Evolutionary conservation across 306 rosid species (phyloP), one percentile per base, ranked within the genome.

Genomic region (Glycine tomentella): DNA sequence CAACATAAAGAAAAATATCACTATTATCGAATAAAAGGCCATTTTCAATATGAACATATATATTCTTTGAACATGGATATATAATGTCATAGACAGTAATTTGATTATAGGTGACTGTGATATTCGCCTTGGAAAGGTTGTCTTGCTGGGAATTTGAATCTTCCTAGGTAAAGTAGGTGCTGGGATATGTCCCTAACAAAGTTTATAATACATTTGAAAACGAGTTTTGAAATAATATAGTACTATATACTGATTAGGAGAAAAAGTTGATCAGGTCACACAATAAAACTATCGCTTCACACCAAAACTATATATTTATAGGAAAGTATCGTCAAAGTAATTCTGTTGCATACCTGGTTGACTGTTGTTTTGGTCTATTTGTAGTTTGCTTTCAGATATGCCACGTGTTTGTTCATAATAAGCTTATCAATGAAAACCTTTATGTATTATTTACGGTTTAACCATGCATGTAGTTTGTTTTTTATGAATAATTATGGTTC

Each of bases 381-480:
- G 9, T 62, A 33, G 0, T 31, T 31, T 62, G 15, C 6, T 34
- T 64, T 64, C 38, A 6, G 49, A 36, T 38, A 13, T 45, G 5
- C 2, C 55, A 17, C 4, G 13, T 68, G 15, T 4, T 9, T 1
- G 2, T 16, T 15, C 34, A 16, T 16, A 68, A 68, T 44, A 42
- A 9, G 73, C 49, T 38, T 64, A 64, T 64, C 3, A n/a, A n/a
- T n/a, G n/a, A n/a, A n/a, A n/a, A n/a, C n/a, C n/a, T n/a, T n/a
- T n/a, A n/a, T n/a, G n/a, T n/a, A n/a, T n/a, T 14, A 5, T 15
- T 9, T 16, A 9, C 40, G 50, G 9, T 66, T 67, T 20, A 69
- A 69, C 34, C n/a, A 45, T n/a, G n/a, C n/a, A n/a, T 45, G 55
- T 68, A 70, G 45, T 70, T 69, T 70, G 42, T 70, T 48, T 69